phyloP scores from a whole-genome alignment of 2,329 filamentous ascomycete species.

The Penicillium sp. region DNA sequence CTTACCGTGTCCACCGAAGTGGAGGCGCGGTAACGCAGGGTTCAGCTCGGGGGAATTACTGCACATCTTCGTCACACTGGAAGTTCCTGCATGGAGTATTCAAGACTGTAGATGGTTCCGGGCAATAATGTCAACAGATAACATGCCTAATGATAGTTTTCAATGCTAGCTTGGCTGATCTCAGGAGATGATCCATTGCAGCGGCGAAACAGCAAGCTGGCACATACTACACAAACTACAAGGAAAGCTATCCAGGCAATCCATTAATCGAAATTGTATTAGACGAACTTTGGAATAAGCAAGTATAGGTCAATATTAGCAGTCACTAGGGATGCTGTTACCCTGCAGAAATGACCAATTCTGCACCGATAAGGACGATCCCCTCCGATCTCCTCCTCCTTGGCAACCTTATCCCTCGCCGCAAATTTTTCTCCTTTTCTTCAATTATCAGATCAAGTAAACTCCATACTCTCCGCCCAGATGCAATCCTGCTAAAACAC shows the following conservation, averaged over 20 bases:
- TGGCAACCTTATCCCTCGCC: constrained; percentile 16
- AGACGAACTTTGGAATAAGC: neutral
- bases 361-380: neutral
- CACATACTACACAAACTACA: neutral
- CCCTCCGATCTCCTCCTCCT: constrained; percentile 1
- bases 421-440: neutral
- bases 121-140: neutral
- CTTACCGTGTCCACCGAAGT: neutral
- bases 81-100: neutral
- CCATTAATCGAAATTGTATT: neutral
- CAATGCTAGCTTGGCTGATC: no score
- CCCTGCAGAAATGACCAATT: neutral
- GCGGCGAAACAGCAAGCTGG: neutral
- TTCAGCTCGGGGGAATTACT: neutral
- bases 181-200: no score
- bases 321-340: neutral
- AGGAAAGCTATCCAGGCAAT: neutral
- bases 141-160: no score
- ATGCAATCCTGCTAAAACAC: neutral
- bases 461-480: neutral
- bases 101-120: neutral
- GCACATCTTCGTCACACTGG: neutral
- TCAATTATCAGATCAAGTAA: neutral
- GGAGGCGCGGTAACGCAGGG: neutral
- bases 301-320: neutral